These are phyloP conservation scores for Ustilago xerochloae DNA, from an alignment of 1,284 basidiomycete species.

Conservation along the genomic window DNA sequence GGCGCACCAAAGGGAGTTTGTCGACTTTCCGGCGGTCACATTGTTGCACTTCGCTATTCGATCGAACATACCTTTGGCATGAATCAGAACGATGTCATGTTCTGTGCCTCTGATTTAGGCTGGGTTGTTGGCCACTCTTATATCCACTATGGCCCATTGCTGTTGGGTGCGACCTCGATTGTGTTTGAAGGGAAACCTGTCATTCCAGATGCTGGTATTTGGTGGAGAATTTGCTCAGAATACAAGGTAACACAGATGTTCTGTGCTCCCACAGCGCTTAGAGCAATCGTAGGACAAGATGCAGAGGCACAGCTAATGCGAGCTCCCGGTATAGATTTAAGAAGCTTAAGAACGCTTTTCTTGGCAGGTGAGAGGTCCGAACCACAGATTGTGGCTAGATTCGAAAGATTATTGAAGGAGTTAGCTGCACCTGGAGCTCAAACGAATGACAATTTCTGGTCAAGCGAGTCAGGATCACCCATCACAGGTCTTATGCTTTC, in stretches of 20 bases:
- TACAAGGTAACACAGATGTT: conserved; percentile 57
- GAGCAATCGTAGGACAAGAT: conserved; percentile 61
- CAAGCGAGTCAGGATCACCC: conserved; percentile 59
- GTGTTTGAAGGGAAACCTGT: conserved; percentile 67
- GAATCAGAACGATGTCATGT: conserved; percentile 50
- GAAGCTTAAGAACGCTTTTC: conserved; percentile 59
- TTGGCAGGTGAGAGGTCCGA: conserved; percentile 62
- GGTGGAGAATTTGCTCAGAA: conserved; percentile 58
- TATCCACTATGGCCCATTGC: conserved; percentile 61
- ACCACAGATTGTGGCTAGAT: conserved; percentile 58
- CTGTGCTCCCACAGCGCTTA: conserved; percentile 59
- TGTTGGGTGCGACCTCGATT: conserved; percentile 59
- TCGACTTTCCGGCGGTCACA: conserved; percentile 58
- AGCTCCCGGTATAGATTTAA: conserved; percentile 46
- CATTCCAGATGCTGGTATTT: conserved; percentile 62
- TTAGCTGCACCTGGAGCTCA: conserved; percentile 57
- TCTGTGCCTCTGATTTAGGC: conserved; percentile 53
- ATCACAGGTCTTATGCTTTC: conserved; percentile 60
- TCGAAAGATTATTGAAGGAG: conserved; percentile 51
- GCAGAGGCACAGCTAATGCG: conserved; percentile 58
- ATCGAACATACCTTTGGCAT: conserved; percentile 63
- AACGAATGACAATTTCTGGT: conserved; percentile 66
- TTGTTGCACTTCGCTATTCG: conserved; percentile 55
- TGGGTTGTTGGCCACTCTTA: conserved; percentile 56
- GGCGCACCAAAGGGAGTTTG: conserved; percentile 64